phyloP scores from a whole-genome alignment of 352 stramenopile genomes.

The Phytophthora kernoviae region DNA sequence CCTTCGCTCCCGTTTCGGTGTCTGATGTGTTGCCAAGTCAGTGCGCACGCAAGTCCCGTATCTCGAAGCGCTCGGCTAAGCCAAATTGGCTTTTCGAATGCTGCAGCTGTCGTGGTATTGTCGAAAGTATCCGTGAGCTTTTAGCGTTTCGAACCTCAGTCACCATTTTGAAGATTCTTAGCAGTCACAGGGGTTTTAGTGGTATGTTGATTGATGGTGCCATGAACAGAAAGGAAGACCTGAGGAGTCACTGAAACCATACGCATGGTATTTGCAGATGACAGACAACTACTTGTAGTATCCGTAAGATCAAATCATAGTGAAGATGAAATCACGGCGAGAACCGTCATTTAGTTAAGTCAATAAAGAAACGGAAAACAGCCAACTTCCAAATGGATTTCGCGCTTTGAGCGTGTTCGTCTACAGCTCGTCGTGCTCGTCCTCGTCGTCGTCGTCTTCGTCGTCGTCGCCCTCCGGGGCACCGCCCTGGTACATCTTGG shows the following conservation, averaged over 20 bases:
- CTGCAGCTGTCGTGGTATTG: slow-evolving; percentile 10
- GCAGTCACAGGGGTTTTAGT: no score
- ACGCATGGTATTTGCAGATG: no score
- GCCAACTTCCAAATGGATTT: slow-evolving; percentile 34
- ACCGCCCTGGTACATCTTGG: slow-evolving; percentile 95
- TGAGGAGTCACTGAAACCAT: no score
- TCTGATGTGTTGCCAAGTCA: slow-evolving; percentile 11
- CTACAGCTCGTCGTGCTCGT: slow-evolving; percentile 97
- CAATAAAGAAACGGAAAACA: slow-evolving; percentile 39
- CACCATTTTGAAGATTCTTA: neutral
- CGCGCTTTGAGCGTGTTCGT: slow-evolving; percentile 21
- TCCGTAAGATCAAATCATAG: neutral
- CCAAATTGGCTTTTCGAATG: slow-evolving; percentile 12
- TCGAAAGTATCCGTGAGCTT: slow-evolving; percentile 2
- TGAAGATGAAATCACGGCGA: slow-evolving; percentile 1
- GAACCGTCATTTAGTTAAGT: slow-evolving; percentile 37
- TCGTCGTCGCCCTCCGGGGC: slow-evolving; percentile 73
- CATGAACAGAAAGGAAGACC: no score
- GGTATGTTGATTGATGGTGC: no score
- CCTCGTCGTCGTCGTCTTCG: slow-evolving; percentile 81
- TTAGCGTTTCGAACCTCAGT: neutral
- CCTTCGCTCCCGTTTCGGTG: slow-evolving; percentile 8
- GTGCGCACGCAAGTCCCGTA: slow-evolving; percentile 25
- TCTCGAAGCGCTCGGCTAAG: slow-evolving; percentile 6
- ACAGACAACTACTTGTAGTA: no score